Percentiles rank a stretch among this genome's conserved stretches.
phyloP scores from a whole-genome alignment of 768 basidiomycete species.

The Auriculariales sp. region DNA sequence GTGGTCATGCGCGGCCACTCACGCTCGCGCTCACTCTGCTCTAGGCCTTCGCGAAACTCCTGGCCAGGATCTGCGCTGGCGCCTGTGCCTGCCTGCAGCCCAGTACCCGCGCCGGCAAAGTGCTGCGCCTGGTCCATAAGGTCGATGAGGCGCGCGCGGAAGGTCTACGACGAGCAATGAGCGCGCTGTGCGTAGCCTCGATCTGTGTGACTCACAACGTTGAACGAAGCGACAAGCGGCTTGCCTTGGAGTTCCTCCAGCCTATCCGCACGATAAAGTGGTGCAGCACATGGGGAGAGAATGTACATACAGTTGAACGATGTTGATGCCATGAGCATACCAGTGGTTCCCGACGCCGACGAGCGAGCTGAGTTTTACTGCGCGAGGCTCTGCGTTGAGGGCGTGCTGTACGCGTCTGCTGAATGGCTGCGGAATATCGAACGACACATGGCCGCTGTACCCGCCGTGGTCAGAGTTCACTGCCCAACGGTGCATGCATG shows the following conservation, averaged over 20 bases:
- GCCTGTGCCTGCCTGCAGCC: conserved; percentile 25
- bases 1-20: conserved; percentile 18
- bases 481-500: neutral
- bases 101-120: conserved; percentile 56
- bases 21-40: conserved; percentile 87
- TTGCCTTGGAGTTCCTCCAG: conserved; percentile 61
- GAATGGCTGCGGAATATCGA: conserved; percentile 71
- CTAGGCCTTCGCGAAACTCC: conserved; percentile 79
- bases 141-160: conserved; percentile 61
- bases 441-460: conserved; percentile 73
- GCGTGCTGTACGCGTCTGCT: conserved; percentile 67
- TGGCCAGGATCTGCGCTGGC: conserved; percentile 58
- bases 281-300: neutral
- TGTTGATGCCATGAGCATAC: conserved; percentile 83
- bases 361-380: conserved; percentile 67
- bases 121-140: conserved; percentile 80
- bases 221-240: conserved; percentile 57
- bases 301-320: conserved; percentile 60
- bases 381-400: conserved; percentile 74
- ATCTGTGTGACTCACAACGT: conserved; percentile 31
- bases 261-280: conserved; percentile 27
- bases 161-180: conserved; percentile 35
- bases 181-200: neutral
- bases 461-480: neutral
- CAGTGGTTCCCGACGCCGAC: conserved; percentile 82